Conservation (phyloP, 306 rosid species). For the Rosa persica region DNA sequence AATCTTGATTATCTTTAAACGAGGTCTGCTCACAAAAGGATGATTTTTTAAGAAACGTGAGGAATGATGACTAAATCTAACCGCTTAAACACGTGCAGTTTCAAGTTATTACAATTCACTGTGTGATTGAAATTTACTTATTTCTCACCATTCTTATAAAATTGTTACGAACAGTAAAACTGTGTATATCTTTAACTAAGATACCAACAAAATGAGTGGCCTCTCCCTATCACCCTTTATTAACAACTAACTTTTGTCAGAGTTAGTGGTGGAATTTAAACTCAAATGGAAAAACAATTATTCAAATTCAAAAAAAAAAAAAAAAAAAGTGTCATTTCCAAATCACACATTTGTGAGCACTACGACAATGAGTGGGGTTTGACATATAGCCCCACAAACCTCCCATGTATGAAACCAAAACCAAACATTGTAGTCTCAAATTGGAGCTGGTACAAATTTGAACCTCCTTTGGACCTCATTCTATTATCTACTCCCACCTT, state of each 20-base stretch:
- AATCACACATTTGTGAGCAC: neutral
- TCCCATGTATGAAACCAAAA: conserved; percentile 4
- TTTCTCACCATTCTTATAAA: no score
- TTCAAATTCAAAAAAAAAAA: neutral
- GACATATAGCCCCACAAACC: conserved; percentile 29
- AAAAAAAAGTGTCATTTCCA: neutral
- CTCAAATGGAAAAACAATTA: neutral
- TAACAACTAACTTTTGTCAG: conserved; percentile 35
- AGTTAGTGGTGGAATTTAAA: conserved; percentile 8
- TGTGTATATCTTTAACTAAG: no score
- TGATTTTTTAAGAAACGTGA: no score
- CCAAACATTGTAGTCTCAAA: conserved; percentile 32
- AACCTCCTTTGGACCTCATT: conserved; percentile 27
- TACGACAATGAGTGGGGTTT: neutral
- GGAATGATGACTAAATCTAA: no score
- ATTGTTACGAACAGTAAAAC: no score
- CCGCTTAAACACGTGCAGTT: no score
- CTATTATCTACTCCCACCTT: neutral
- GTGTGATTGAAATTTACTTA: no score
- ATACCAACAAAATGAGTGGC: conserved; percentile 13
- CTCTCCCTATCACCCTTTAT: conserved; percentile 16
- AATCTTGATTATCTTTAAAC: neutral
- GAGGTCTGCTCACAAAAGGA: no score
- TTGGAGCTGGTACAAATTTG: conserved; percentile 26
- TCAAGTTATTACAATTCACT: no score